Conservation (phyloP, 1,284 basidiomycete genomes). For the Erythrobasidium hasegawianum region DNA sequence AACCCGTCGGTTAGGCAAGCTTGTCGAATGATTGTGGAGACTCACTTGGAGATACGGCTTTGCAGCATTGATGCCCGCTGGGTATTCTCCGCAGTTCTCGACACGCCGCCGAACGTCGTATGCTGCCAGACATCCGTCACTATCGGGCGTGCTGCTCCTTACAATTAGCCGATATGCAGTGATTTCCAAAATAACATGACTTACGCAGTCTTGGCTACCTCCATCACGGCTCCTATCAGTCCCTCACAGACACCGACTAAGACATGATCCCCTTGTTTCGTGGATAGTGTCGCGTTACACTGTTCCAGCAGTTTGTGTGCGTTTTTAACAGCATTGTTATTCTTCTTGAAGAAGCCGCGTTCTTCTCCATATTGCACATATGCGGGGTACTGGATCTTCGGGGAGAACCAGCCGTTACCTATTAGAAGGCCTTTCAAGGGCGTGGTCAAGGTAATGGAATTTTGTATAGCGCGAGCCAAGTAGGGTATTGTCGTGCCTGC, state of each 20-base stretch:
- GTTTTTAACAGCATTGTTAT: conserved; percentile 65
- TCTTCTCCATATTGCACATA: conserved; percentile 83
- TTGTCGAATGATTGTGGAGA: too few species aligned
- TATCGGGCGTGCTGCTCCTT: neutral
- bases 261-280: conserved; percentile 56
- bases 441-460: conserved; percentile 48
- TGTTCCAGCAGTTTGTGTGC: conserved; percentile 61
- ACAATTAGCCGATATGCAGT: neutral
- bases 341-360: conserved; percentile 65
- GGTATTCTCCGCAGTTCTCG: conserved; percentile 90
- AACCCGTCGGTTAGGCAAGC: too few species aligned
- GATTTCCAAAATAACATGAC: conserved; percentile 45
- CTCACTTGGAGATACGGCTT: conserved; percentile 80
- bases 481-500: conserved; percentile 98
- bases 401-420: conserved; percentile 97
- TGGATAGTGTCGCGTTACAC: conserved; percentile 57
- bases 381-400: conserved; percentile 74
- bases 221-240: conserved; percentile 62
- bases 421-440: conserved; percentile 77
- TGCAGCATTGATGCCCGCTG: conserved; percentile 72
- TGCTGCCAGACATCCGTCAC: neutral
- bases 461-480: conserved; percentile 59
- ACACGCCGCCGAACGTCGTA: conserved; percentile 75
- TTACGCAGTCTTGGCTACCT: conserved; percentile 62
- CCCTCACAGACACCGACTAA: conserved; percentile 63